A percentile compares a stretch with the other conserved stretches of the same genome.
phyloP scores from a whole-genome alignment of 2,329 filamentous ascomycete genomes.

The Mollisia scopiformis region DNA sequence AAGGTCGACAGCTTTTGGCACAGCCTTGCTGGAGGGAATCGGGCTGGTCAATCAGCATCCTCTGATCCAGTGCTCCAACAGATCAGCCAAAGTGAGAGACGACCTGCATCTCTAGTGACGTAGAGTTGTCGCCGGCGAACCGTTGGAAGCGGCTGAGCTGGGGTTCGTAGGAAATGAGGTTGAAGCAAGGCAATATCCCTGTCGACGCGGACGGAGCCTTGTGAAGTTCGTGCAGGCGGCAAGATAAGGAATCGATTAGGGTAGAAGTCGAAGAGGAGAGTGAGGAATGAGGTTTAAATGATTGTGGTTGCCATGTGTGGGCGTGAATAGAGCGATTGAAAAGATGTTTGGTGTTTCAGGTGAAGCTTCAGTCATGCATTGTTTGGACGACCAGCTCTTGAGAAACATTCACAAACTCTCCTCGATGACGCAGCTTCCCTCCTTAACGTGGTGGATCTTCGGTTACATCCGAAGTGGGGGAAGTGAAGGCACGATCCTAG shows the following conservation, averaged over 20 bases:
- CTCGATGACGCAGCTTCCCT: conserved; percentile 20
- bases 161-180: background rate
- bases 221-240: conserved; percentile 5
- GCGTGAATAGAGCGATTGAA: background rate
- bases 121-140: conserved; percentile 3
- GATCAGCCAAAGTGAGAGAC: conserved; percentile 18
- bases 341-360: conserved; percentile 17
- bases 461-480: conserved; percentile 7
- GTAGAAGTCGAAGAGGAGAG: no score
- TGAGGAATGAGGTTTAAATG: background rate
- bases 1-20: background rate
- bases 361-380: background rate
- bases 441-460: background rate
- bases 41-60: background rate
- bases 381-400: conserved; percentile 6
- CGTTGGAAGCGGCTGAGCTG: background rate
- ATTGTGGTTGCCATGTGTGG: background rate
- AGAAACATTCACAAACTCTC: background rate
- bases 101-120: conserved; percentile 31
- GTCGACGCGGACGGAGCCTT: conserved; percentile 10
- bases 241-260: conserved; percentile 7
- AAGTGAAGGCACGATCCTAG: conserved; percentile 10
- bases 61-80: conserved; percentile 10
- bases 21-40: background rate
- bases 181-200: conserved; percentile 23